A percentile compares a stretch with the other conserved stretches of the same genome.
These are phyloP conservation scores for Didymellaceae sp. DNA, from an alignment of 2,329 filamentous ascomycete species.

Conservation along the genomic window DNA sequence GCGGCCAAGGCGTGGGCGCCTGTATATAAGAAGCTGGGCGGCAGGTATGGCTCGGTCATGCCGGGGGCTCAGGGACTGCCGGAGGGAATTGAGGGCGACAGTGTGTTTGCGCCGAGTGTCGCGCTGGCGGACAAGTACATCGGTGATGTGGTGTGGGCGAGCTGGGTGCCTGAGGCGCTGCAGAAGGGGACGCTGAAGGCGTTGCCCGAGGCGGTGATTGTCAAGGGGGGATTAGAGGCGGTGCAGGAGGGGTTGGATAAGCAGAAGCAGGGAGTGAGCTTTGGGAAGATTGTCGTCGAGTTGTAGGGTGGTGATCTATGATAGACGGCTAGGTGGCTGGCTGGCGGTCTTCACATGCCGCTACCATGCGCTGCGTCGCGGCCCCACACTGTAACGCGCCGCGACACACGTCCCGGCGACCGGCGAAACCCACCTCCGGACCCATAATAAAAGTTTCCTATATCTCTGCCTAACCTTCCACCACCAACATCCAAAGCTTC, in stretches of 20 bases:
- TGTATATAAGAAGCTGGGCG: slow-evolving; percentile 39
- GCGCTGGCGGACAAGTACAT: slow-evolving; percentile 32
- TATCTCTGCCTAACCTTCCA: not conserved
- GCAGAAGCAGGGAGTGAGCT: slow-evolving; percentile 43
- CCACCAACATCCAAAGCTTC: not conserved
- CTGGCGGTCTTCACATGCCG: no score
- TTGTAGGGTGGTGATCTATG: no score
- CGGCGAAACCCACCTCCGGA: slow-evolving; percentile 12
- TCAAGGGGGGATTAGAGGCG: slow-evolving; percentile 37
- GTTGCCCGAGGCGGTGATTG: slow-evolving; percentile 38
- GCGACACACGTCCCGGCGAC: not conserved
- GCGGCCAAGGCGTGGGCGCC: slow-evolving; percentile 34
- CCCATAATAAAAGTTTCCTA: slow-evolving; percentile 15
- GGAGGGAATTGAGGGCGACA: slow-evolving; percentile 34
- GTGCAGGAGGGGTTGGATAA: slow-evolving; percentile 37
- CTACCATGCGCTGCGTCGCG: no score
- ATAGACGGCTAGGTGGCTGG: no score
- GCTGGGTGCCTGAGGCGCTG: slow-evolving; percentile 42
- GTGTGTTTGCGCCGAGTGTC: slow-evolving; percentile 32
- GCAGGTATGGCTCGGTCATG: slow-evolving; percentile 37
- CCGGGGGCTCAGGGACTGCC: slow-evolving; percentile 29
- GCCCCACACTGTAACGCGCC: no score
- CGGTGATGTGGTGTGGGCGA: slow-evolving; percentile 43
- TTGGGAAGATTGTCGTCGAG: slow-evolving; percentile 43
- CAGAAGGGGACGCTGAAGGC: slow-evolving; percentile 41